These are phyloP conservation scores for Schwanniomyces yamadae DNA, from an alignment of 805 yeast genomes.

Conservation along the genomic window DNA sequence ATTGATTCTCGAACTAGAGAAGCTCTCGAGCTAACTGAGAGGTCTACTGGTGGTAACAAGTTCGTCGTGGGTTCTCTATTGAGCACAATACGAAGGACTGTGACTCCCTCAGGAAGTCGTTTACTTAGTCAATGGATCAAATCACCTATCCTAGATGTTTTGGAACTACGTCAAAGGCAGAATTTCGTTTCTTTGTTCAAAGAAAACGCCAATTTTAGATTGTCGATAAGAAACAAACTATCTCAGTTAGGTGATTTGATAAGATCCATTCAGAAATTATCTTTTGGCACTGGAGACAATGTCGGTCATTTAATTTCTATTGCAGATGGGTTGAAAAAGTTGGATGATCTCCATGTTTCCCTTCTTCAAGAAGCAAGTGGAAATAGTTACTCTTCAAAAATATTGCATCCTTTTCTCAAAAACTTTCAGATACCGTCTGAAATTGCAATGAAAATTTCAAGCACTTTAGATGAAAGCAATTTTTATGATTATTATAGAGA, in stretches of 20 bases:
- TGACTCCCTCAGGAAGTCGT: conserved; percentile 79
- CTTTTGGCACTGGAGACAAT: conserved; percentile 34
- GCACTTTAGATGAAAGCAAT: conserved; percentile 20
- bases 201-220: conserved; percentile 18
- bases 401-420: conserved; percentile 19
- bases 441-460: conserved; percentile 42
- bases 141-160: conserved; percentile 66
- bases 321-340: conserved; percentile 29
- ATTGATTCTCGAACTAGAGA: conserved; percentile 79
- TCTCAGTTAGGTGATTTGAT: conserved; percentile 55
- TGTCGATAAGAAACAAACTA: conserved; percentile 32
- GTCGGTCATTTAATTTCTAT: conserved; percentile 29
- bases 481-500: conserved; percentile 1
- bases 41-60: conserved; percentile 44
- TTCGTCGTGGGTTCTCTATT: conserved; percentile 68
- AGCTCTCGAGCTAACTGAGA: conserved; percentile 70
- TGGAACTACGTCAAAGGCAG: conserved; percentile 54
- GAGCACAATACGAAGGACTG: conserved; percentile 68
- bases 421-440: conserved; percentile 38
- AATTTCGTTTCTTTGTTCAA: conserved; percentile 32
- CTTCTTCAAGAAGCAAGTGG: conserved; percentile 14
- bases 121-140: conserved; percentile 78
- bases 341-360: conserved; percentile 18
- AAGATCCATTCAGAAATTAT: conserved; percentile 55
- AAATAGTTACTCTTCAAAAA: conserved; percentile 20